Evolutionary conservation across 805 yeast species (phyloP).

Genomic region (Pichia deserticola): DNA sequence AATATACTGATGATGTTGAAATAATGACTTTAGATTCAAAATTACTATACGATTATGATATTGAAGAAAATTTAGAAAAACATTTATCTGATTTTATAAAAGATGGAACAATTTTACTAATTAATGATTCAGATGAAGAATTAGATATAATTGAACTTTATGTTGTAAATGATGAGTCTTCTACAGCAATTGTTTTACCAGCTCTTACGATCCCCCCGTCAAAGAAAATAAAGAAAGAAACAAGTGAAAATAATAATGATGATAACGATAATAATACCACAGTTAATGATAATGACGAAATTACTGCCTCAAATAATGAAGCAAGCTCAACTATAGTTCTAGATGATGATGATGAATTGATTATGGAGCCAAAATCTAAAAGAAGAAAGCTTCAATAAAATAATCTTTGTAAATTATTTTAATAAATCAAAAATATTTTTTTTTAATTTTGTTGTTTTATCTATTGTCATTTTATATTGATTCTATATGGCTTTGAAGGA

Average conservation of each 20-base stretch:
- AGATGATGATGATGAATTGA: conserved; percentile 11
- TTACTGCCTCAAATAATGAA: background rate
- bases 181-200: conserved; percentile 14
- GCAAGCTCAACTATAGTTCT: background rate
- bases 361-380: conserved; percentile 1
- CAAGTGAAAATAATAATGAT: conserved; percentile 19
- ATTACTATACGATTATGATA: conserved; percentile 77
- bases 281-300: conserved; percentile 11
- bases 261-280: background rate
- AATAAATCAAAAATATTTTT: background rate
- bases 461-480: too few species aligned
- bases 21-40: conserved; percentile 39
- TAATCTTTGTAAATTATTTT: background rate
- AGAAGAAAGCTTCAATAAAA: background rate
- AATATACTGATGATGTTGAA: conserved; percentile 52
- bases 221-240: conserved; percentile 3
- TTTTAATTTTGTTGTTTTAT: background rate
- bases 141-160: conserved; percentile 59
- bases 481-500: too few species aligned
- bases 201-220: conserved; percentile 18
- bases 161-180: conserved; percentile 19
- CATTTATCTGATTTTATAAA: conserved; percentile 42
- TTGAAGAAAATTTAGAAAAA: conserved; percentile 63
- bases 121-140: conserved; percentile 75
- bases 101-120: conserved; percentile 55